Evolutionary conservation across 192 early-diverging fungal species (phyloP).

Genomic region (Kappamyces sp.): DNA sequence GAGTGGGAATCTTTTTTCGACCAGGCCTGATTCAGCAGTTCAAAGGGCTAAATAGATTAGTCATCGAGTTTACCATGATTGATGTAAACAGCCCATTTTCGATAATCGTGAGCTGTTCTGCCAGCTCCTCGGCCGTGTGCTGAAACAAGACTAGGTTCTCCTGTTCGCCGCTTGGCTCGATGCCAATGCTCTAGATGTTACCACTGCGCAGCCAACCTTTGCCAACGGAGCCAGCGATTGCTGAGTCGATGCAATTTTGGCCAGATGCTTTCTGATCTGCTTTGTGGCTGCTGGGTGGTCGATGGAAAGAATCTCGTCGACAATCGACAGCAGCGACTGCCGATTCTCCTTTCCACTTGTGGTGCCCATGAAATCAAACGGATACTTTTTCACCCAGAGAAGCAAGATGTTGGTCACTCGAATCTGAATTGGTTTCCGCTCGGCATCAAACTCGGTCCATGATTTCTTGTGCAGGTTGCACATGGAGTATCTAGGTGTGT

Average conservation of each 20-base stretch:
- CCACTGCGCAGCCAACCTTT: no score
- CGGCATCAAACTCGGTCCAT: conserved; percentile 26
- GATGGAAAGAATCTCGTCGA: conserved; percentile 24
- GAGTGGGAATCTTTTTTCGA: conserved; percentile 19
- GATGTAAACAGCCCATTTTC: conserved; percentile 22
- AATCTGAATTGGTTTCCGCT: conserved; percentile 29
- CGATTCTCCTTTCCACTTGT: conserved; percentile 17
- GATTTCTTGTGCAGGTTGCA: conserved; percentile 13
- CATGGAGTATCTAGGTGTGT: conserved; percentile 18
- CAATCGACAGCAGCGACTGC: conserved; percentile 19
- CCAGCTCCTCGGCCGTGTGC: conserved; percentile 27
- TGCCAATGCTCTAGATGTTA: no score
- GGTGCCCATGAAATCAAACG: conserved; percentile 21
- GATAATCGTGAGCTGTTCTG: conserved; percentile 33
- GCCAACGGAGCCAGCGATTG: no score
- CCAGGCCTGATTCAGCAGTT: conserved; percentile 36
- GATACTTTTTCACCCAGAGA: conserved; percentile 34
- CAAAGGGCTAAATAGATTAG: conserved; percentile 18
- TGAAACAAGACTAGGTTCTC: conserved; percentile 19
- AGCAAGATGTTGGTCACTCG: conserved; percentile 32
- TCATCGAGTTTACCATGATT: conserved; percentile 23
- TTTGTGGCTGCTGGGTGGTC: conserved; percentile 27
- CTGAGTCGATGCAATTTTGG: conserved; percentile 22
- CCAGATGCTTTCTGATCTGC: conserved; percentile 31
- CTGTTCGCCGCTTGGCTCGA: neutral